Base-by-base conservation (phyloP, 305 asterid genomes). In the Striga hermonthica region DNA sequence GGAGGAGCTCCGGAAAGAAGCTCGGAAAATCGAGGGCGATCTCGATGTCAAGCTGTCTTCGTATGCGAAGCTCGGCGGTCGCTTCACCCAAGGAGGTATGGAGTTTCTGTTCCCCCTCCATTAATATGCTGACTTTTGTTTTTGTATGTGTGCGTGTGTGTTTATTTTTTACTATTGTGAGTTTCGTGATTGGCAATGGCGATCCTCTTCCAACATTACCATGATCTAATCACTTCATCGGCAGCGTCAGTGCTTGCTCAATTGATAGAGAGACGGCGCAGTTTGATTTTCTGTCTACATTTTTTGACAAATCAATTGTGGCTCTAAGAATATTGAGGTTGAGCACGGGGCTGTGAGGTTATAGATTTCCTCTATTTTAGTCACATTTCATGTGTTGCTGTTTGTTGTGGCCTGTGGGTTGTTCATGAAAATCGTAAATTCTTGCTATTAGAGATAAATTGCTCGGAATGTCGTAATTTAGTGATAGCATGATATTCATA, bases 11-110 rank as follows among this genome's bases (percentile, higher is more conserved):
- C 86, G 97, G 34, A 84, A 81, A 75, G 96, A 90, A 54, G 98
- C 95, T 64, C 84, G 96, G 57, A 89, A 90, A 75, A 74, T 90
- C 74, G 99, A 93, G 79, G 93, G 99, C 65, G 99, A 93, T 86
- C 91, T 93, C 79, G 99, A 93, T 75, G 95, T 90, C 28, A 90
- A 93, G 82, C 92, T 93, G 52, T 93, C 97, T 67, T 93, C 99
- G 44, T 93, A 90, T 64, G 98, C 96, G 52, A 92, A 92, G 78
- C 95, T 92, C 73, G 97, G 97, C 57, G 83, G 97, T 65, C 84
- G 96, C 57, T 79, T 92, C 87, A 82, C 87, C 50, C 97, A 90
- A 83, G 94, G 89, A 79, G 93, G 95, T 80, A 74, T 35, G 54
- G 1, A 15, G 34, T 66, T 22, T 37, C 48, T 63, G 58, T 12